phyloP scores from a whole-genome alignment of 1,139 yeast species.

The Scheffersomyces quercinus region DNA sequence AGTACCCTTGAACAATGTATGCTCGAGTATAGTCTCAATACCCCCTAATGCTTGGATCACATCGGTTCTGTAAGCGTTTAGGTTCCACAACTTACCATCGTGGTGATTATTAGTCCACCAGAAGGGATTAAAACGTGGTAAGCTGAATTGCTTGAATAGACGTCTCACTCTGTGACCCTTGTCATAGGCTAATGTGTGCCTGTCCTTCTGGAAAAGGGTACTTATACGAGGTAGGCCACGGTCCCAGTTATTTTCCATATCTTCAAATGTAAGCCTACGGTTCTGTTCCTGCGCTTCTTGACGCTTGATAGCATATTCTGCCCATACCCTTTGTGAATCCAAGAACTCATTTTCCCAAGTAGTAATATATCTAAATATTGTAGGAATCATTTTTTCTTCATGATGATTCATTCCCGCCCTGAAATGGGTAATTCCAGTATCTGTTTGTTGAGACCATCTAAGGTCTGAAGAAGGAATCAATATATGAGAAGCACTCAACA shows the following conservation, averaged over 20 bases:
- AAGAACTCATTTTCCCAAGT: constrained; percentile 96
- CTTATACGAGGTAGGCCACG: constrained; percentile 95
- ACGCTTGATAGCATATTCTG: constrained; percentile 89
- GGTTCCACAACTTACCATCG: constrained; percentile 95
- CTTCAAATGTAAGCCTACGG: constrained; percentile 87
- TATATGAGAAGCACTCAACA: constrained; percentile 96
- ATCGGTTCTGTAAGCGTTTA: constrained; percentile 90
- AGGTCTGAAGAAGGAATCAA: constrained; percentile 92
- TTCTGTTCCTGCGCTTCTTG: constrained; percentile 86
- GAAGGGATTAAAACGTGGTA: constrained; percentile 78
- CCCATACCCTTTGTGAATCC: constrained; percentile 97
- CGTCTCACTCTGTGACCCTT: constrained; percentile 88
- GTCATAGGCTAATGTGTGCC: constrained; percentile 93
- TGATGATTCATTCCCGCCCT: constrained; percentile 89
- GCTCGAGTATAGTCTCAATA: constrained; percentile 92
- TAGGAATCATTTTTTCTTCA: constrained; percentile 83
- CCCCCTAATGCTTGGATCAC: constrained; percentile 98
- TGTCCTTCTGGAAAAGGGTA: constrained; percentile 90
- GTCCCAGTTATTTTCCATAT: constrained; percentile 93
- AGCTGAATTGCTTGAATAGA: constrained; percentile 72
- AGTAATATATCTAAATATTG: constrained; percentile 86
- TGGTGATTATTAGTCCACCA: constrained; percentile 97
- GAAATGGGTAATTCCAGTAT: constrained; percentile 92
- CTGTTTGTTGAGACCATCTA: constrained; percentile 90
- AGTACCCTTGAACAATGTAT: constrained; percentile 92